Percentiles rank a stretch among this genome's conserved stretches.
These are phyloP conservation scores for Picea glauca DNA, from an alignment of 75 land plant genomes.

Conservation along the genomic window DNA sequence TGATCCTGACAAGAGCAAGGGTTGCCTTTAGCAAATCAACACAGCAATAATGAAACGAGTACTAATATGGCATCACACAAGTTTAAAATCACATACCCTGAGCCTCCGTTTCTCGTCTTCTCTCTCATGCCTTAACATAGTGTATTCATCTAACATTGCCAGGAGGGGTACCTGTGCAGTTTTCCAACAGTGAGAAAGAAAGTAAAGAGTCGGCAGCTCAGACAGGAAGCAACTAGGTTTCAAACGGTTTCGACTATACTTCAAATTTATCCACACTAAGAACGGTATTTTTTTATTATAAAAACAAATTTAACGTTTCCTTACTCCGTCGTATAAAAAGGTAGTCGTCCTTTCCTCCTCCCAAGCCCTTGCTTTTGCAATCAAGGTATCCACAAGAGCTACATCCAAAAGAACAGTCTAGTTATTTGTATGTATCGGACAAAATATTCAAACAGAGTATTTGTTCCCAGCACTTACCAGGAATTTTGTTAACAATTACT, in stretches of 20 bases:
- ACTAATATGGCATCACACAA: background rate
- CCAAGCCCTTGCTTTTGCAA: conserved; percentile 84
- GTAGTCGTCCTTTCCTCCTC: conserved; percentile 73
- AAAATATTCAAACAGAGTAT: conserved; percentile 1
- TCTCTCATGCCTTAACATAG: conserved; percentile 82
- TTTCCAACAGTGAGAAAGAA: background rate
- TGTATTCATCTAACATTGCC: conserved; percentile 97
- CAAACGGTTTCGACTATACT: background rate
- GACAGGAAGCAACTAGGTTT: background rate
- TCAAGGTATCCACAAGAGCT: conserved; percentile 86
- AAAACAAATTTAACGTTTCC: background rate
- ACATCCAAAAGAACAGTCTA: conserved; percentile 17
- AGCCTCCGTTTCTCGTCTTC: conserved; percentile 91
- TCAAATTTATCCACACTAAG: background rate
- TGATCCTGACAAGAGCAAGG: conserved; percentile 56
- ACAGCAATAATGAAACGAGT: background rate
- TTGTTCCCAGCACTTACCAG: conserved; percentile 44
- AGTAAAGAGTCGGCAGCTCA: background rate
- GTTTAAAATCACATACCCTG: conserved; percentile 48
- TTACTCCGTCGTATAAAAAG: conserved; percentile 83
- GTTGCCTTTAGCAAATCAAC: background rate
- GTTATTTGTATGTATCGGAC: background rate
- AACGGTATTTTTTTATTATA: background rate
- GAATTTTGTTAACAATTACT: conserved; percentile 83
- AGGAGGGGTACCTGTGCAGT: conserved; percentile 69